Conservation (phyloP, 352 stramenopile species). For the Phytopythium vexans region DNA sequence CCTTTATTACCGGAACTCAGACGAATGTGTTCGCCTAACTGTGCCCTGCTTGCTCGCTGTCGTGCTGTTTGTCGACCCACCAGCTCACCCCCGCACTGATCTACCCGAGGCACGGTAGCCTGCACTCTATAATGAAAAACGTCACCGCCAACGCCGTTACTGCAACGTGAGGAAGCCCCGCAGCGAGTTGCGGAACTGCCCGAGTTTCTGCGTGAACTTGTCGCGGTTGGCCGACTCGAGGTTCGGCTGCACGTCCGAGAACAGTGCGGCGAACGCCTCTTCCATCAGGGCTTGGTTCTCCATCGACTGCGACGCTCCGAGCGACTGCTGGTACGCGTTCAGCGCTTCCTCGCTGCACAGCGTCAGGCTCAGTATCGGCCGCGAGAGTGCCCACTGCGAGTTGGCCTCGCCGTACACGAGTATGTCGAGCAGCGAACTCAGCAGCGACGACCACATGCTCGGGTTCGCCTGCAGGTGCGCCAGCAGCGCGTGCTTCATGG, state of each 20-base stretch:
- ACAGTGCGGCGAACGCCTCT: constrained; percentile 95
- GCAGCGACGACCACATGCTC: constrained; percentile 87
- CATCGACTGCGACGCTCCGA: constrained; percentile 91
- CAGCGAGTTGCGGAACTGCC: constrained; percentile 94
- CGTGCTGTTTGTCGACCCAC: no score
- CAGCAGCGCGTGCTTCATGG: constrained; percentile 90
- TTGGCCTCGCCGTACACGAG: constrained; percentile 96
- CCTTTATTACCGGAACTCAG: no score
- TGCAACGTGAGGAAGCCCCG: constrained; percentile 93
- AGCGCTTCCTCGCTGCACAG: constrained; percentile 92
- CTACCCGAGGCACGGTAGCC: no score
- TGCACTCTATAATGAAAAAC: no score
- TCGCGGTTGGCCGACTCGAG: constrained; percentile 97
- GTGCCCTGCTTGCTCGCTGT: no score
- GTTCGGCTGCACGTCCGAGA: constrained; percentile 93
- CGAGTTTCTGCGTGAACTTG: constrained; percentile 97
- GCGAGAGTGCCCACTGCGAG: constrained; percentile 97
- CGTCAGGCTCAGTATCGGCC: constrained; percentile 97
- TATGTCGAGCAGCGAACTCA: constrained; percentile 95
- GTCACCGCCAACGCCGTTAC: constrained; percentile 12
- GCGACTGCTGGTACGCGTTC: constrained; percentile 94
- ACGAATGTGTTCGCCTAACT: no score
- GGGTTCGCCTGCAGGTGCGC: constrained; percentile 91
- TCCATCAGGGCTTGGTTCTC: constrained; percentile 93
- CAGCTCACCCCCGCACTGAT: no score